Percentiles rank a stretch among this genome's conserved stretches.
These are phyloP conservation scores for Candida verbasci DNA, from an alignment of 805 yeast species.

Conservation along the genomic window DNA sequence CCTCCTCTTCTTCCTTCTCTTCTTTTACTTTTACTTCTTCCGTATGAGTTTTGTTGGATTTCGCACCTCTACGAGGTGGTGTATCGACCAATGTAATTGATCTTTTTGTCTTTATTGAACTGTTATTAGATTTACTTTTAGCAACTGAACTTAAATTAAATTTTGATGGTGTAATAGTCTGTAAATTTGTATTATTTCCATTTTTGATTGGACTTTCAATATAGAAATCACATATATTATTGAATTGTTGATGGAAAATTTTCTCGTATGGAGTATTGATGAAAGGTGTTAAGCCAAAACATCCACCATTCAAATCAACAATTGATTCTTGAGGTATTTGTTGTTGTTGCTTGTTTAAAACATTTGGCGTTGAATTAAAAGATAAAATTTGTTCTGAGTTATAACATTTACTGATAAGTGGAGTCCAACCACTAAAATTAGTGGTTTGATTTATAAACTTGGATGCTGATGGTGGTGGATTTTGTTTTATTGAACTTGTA, in stretches of 20 bases:
- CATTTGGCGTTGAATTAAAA: constrained; percentile 35
- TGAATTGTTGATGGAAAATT: constrained; percentile 22
- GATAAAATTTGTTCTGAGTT: constrained; percentile 30
- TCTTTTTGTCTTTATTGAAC: constrained; percentile 26
- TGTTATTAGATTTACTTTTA: constrained; percentile 14
- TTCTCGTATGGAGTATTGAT: constrained; percentile 42
- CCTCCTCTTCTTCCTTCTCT: constrained; percentile 11
- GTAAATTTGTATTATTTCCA: constrained; percentile 9
- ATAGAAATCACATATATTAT: constrained; percentile 33
- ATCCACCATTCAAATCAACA: constrained; percentile 18
- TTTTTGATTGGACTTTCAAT: constrained; percentile 37
- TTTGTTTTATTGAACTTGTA: background rate
- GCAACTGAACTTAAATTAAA: constrained; percentile 15
- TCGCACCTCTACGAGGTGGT: constrained; percentile 33
- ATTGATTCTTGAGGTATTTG: constrained; percentile 8
- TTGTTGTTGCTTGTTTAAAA: constrained; percentile 6
- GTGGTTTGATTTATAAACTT: constrained; percentile 15
- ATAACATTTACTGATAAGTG: constrained; percentile 34
- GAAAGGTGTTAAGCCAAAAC: constrained; percentile 40
- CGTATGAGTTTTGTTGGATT: constrained; percentile 18
- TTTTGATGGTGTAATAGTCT: constrained; percentile 37
- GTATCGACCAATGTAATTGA: constrained; percentile 35
- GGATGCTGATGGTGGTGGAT: constrained; percentile 18
- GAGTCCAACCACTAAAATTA: constrained; percentile 39
- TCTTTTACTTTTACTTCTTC: constrained; percentile 11